Evolutionary conservation across 1,139 yeast genomes (phyloP).

Genomic region (Hansenula lynferdii): DNA sequence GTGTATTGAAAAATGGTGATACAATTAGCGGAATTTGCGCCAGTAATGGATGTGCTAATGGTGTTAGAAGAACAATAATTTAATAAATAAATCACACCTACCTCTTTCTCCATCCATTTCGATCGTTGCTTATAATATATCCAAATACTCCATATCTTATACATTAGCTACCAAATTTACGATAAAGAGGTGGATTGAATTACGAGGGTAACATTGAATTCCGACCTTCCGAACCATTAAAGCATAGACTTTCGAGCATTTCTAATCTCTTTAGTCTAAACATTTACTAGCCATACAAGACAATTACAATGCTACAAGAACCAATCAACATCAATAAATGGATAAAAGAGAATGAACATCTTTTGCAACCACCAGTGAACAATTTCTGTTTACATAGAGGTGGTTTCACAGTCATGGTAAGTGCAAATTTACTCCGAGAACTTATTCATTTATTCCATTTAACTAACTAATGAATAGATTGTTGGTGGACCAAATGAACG

Average conservation of each 20-base stretch:
- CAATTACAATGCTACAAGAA: conserved; percentile 44
- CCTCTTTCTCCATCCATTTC: conserved; percentile 2
- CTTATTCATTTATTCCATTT: background rate
- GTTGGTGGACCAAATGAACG: conserved; percentile 96
- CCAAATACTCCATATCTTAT: too few relatives aligned
- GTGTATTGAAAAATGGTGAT: conserved; percentile 51
- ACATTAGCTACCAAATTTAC: too few relatives aligned
- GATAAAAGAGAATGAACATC: conserved; percentile 70
- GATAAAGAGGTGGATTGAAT: too few relatives aligned
- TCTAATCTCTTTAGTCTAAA: background rate
- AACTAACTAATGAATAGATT: conserved; percentile 25
- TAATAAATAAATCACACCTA: background rate
- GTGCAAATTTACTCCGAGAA: conserved; percentile 5
- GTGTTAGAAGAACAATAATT: background rate
- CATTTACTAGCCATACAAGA: background rate
- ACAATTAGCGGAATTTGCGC: conserved; percentile 55
- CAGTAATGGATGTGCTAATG: conserved; percentile 43
- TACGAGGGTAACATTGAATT: background rate
- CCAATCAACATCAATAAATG: conserved; percentile 79
- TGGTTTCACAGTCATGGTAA: conserved; percentile 85
- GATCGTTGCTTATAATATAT: too few relatives aligned
- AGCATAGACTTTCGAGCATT: background rate
- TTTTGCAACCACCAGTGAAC: conserved; percentile 88
- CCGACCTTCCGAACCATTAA: background rate
- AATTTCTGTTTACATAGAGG: conserved; percentile 87